Base-by-base conservation (phyloP, 495 filamentous ascomycete species). In the Neurospora hispaniola region DNA sequence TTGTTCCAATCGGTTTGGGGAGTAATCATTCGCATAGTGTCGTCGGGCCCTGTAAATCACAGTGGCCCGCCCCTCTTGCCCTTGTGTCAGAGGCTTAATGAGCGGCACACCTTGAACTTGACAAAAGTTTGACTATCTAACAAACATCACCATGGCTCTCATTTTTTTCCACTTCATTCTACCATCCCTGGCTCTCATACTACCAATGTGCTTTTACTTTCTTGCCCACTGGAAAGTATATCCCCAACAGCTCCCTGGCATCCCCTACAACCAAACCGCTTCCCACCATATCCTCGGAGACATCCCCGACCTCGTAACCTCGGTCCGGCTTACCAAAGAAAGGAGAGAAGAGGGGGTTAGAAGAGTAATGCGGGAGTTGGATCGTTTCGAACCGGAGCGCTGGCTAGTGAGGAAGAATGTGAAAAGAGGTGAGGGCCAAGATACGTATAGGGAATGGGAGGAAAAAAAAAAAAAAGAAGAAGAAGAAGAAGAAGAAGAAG, bases 211-310 rank as follows among this genome's bases (percentile, higher is more conserved):
- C 42, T 43, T 7, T 14, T 43, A 43, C 14, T 2, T 43, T 18
- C 42, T 43, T 18, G 42, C 42, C 42, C 42, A 43, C 42, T 2
- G 42, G 16, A 43, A 18, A 43, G 42, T 43, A 43, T 78, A 78
- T 11, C 80, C 80, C 2, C 74, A 69, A 42, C 82, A 79, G 3
- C 59, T 79, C 8, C 78, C 81, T 0, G 82, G 80, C 3, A 84
- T 83, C 69, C 82, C 81, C 0, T 81, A 82, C 72, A 81, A 81
- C 46, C 39, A 72, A 35, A 73, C 73, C 10, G 75, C 82, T 6
- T 76, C 79, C 12, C 70, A 72, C 1, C 74, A 75, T 18, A 70
- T 82, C 12, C 54, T 73, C 0, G 81, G 81, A 46, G 83, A 84
- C 72, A 39, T 81, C 18, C 78, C 78, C 23, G 69, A 68, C 46